Conservation (phyloP, 495 filamentous ascomycete species). For the Podospora pseudopauciseta region DNA sequence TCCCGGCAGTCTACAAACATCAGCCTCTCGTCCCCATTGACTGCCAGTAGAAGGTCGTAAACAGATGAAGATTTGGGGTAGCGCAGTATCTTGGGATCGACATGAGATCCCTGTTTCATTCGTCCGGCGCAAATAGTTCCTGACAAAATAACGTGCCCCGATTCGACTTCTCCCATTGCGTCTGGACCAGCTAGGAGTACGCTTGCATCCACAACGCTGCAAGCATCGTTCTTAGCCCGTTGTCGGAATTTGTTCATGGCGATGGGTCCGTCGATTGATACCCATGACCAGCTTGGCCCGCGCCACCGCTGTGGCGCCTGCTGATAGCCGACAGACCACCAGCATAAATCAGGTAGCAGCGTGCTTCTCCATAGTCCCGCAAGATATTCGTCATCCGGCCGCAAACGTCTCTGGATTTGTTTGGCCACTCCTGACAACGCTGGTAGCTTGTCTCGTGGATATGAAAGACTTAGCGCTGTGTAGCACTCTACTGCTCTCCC, state of each 20-base stretch:
- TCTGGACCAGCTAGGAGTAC: neutral
- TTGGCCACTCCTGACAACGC: neutral
- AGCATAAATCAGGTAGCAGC: neutral
- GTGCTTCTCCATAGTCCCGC: neutral
- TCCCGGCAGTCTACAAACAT: neutral
- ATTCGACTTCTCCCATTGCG: neutral
- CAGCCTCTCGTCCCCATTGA: neutral
- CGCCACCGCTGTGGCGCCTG: neutral
- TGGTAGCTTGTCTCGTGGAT: neutral
- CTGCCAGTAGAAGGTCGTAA: neutral
- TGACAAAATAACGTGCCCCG: neutral
- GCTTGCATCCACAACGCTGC: neutral
- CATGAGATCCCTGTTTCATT: neutral
- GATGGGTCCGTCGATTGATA: slow-evolving; percentile 1
- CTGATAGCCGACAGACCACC: neutral
- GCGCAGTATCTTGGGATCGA: neutral
- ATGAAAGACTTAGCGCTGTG: neutral
- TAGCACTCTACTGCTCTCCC: neutral
- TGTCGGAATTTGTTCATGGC: neutral
- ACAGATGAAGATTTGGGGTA: neutral
- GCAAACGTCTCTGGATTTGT: neutral
- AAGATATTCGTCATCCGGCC: neutral
- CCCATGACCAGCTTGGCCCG: slow-evolving; percentile 2
- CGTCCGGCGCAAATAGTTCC: neutral
- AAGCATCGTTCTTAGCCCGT: neutral